phyloP scores from a whole-genome alignment of 495 filamentous ascomycete species.

The Hypoxylon rickii region DNA sequence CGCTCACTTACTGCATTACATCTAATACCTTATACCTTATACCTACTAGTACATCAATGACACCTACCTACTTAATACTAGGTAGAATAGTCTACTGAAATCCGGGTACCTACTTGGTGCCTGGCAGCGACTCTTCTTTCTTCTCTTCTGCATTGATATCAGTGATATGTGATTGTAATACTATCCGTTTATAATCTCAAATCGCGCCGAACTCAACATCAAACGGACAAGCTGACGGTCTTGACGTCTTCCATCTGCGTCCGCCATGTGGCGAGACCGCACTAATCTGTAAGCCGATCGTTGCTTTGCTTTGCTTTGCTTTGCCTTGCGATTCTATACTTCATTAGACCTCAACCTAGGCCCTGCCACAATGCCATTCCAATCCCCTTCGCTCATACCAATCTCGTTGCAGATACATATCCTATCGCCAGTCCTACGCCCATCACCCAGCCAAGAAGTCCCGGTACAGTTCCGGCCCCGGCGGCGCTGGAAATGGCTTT shows the following conservation, averaged over 20 bases:
- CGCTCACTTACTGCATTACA: conserved; percentile 4
- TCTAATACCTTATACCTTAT: too few relatives aligned
- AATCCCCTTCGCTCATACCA: conserved; percentile 1
- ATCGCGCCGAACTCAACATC: conserved; percentile 4
- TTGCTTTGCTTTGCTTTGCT: not conserved
- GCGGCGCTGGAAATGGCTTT: conserved; percentile 68
- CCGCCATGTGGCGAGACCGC: conserved; percentile 94
- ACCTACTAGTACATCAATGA: not conserved
- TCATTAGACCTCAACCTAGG: too few relatives aligned
- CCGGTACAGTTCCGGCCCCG: conserved; percentile 61
- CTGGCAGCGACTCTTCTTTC: not conserved
- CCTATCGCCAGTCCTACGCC: conserved; percentile 96
- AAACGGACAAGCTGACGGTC: conserved; percentile 42
- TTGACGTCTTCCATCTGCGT: conserved; percentile 47
- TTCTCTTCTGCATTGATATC: too few relatives aligned
- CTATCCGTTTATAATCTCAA: conserved; percentile 9
- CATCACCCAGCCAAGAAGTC: conserved; percentile 90
- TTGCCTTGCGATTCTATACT: too few relatives aligned
- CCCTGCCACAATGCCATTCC: too few relatives aligned
- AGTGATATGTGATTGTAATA: not conserved
- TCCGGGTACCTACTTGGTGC: not conserved
- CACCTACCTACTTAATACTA: not conserved
- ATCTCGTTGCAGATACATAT: conserved; percentile 74
- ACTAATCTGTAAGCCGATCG: conserved; percentile 81
- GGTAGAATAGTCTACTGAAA: too few relatives aligned